A percentile compares a stretch with the other conserved stretches of the same genome.
phyloP scores from a whole-genome alignment of 2,329 filamentous ascomycete genomes.

The Xylaria sp. region DNA sequence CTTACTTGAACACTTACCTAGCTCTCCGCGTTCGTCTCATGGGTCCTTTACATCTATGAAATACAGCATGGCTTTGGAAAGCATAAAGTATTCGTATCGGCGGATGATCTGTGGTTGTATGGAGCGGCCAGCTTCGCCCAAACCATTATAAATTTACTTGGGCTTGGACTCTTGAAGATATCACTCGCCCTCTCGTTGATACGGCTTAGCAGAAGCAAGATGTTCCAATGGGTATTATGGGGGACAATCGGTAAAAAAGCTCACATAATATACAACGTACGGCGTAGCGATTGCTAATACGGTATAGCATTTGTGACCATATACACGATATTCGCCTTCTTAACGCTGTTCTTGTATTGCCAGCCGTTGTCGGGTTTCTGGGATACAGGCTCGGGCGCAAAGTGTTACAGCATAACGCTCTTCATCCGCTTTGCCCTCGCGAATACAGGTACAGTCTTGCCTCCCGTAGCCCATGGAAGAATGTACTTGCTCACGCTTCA shows the following conservation, averaged over 20 bases:
- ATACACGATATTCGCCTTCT: constrained; percentile 39
- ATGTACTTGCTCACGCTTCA: constrained; percentile 1
- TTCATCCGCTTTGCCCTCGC: constrained; percentile 42
- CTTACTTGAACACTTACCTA: constrained; percentile 24
- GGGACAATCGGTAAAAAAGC: constrained; percentile 30
- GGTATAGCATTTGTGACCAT: constrained; percentile 34
- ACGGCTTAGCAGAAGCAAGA: constrained; percentile 47
- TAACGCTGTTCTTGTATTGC: constrained; percentile 40
- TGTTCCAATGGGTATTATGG: constrained; percentile 35
- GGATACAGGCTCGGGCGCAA: constrained; percentile 28
- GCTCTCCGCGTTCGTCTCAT: constrained; percentile 48
- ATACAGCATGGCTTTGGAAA: constrained; percentile 59
- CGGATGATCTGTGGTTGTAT: constrained; percentile 51
- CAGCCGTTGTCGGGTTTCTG: constrained; percentile 39
- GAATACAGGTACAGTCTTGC: constrained; percentile 32
- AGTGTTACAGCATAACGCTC: constrained; percentile 35
- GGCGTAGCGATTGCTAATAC: constrained; percentile 11
- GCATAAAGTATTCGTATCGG: constrained; percentile 54
- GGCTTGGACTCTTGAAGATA: constrained; percentile 58
- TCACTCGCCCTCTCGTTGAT: constrained; percentile 59
- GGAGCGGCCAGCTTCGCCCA: constrained; percentile 59
- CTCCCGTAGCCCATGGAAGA: constrained; percentile 11
- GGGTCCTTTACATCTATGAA: constrained; percentile 56
- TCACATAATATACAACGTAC: not conserved
- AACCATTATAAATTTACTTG: constrained; percentile 57